These are phyloP conservation scores for Tulasnella sp. DNA, from an alignment of 768 basidiomycete species.

Conservation along the genomic window DNA sequence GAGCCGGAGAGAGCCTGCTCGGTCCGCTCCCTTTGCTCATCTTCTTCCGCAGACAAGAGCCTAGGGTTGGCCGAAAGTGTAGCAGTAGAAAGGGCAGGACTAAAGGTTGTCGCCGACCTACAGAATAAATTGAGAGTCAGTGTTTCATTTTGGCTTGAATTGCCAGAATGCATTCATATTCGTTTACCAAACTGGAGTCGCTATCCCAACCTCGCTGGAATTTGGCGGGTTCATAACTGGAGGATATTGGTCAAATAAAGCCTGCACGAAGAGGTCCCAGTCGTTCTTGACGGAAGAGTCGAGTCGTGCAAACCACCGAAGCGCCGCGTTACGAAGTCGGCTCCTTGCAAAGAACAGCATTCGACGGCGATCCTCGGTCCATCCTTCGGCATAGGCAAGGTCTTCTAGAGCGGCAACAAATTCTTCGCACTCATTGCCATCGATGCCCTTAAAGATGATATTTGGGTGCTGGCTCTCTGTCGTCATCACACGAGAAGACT, in stretches of 20 bases:
- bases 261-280: neutral
- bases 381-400: neutral
- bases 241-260: neutral
- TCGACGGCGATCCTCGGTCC: neutral
- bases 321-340: neutral
- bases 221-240: neutral
- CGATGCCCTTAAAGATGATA: neutral
- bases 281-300: neutral
- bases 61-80: neutral
- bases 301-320: neutral
- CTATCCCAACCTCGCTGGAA: neutral
- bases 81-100: neutral
- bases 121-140: neutral
- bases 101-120: neutral
- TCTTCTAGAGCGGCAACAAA: neutral
- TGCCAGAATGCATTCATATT: neutral
- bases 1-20: too few species aligned
- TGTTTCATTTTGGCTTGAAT: neutral
- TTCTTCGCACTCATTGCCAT: neutral
- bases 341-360: neutral
- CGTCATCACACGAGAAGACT: neutral
- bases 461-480: neutral
- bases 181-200: neutral
- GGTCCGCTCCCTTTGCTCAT: neutral
- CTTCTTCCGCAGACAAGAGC: neutral